Percentiles rank a stretch among this genome's conserved stretches.
Conservation (phyloP, 2,329 filamentous ascomycete species). For the Ophiostoma triangulosporum region DNA sequence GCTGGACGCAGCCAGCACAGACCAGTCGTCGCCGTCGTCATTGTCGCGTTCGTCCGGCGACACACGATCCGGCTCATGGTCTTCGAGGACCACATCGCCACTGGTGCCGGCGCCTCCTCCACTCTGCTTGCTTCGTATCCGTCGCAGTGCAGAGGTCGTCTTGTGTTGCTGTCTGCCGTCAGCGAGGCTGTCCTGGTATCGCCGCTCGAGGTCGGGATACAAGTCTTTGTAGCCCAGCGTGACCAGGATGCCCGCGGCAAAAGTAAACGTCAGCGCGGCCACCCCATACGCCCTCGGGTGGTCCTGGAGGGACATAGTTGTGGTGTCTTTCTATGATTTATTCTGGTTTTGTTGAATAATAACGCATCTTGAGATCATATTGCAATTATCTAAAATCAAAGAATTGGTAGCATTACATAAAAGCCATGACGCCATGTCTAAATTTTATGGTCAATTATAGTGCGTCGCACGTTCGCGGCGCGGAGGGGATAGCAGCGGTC, state of each 20-base stretch:
- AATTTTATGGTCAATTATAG: too few species aligned
- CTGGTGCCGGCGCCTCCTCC: neutral
- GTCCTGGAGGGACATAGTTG: slow-evolving; percentile 49
- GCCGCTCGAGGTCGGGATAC: slow-evolving; percentile 58
- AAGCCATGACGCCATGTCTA: slow-evolving; percentile 8
- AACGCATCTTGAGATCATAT: too few species aligned
- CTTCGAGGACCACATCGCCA: slow-evolving; percentile 40
- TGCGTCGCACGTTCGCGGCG: neutral
- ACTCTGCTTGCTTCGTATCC: slow-evolving; percentile 4
- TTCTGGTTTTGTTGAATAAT: too few species aligned
- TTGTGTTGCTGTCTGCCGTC: neutral
- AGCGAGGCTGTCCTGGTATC: slow-evolving; percentile 31
- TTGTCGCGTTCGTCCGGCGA: neutral
- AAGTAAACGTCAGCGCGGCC: slow-evolving; percentile 56
- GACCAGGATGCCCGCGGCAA: slow-evolving; percentile 61
- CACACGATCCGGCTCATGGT: slow-evolving; percentile 29
- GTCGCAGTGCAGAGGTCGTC: slow-evolving; percentile 2
- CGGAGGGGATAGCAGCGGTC: neutral
- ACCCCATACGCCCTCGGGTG: slow-evolving; percentile 50
- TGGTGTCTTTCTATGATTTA: too few species aligned
- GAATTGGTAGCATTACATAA: too few species aligned
- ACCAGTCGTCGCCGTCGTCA: slow-evolving; percentile 8
- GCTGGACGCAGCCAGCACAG: slow-evolving; percentile 9
- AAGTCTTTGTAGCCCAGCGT: slow-evolving; percentile 70
- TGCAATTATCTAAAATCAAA: too few species aligned